Base-by-base conservation (phyloP, 2,329 filamentous ascomycete genomes). In the Ophiostoma ulmi region DNA sequence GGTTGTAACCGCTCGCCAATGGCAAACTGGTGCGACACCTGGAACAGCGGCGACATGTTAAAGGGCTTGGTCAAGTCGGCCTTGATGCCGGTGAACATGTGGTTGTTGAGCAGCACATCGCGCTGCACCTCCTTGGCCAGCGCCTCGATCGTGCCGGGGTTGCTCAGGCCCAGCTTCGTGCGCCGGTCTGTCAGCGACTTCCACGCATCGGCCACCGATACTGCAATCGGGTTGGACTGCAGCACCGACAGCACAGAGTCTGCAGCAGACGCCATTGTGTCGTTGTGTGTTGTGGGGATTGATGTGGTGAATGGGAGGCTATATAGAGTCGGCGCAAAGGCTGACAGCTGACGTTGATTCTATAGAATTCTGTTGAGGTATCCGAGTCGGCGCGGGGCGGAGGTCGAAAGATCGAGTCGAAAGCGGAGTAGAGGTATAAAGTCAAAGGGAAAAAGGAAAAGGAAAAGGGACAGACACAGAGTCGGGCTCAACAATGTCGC, bases 1-100 rank as follows among this genome's bases (percentile, higher is more conserved):
- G 95, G 95, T 79, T 94, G 94, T 80, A 97, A 85, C 75, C 91
- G 89, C 82, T 97, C 93, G 76, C 95, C 94, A 88, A 97, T 92
- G 70, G 94, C 91, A 80, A 99, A 95, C 76, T 95, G 92, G 83
- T 99, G 95, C 75, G 94, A 97, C 76, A 97, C 91, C 83, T 98
- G 94, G 86, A 99, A 99, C 75, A 98, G 84, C 72, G 95, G 95
- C 71, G 90, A 88, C 80, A 97, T 88, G 86, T 93, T 95, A 83
- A 98, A 97, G 79, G 93, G 90, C 86, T 97, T 98, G 79, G 93
- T 97, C 79, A 98, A 85, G 81, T 99, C 95, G 80, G 94, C 96
- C 79, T 94, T 92, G 80, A 99, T 87, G 77, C 95, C 95, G 64
- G 92, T 91, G 85, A 99, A 98, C 89, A 95, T 96, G 81, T 93